Base-by-base conservation (phyloP, 768 basidiomycete species). In the Russula abietina region DNA sequence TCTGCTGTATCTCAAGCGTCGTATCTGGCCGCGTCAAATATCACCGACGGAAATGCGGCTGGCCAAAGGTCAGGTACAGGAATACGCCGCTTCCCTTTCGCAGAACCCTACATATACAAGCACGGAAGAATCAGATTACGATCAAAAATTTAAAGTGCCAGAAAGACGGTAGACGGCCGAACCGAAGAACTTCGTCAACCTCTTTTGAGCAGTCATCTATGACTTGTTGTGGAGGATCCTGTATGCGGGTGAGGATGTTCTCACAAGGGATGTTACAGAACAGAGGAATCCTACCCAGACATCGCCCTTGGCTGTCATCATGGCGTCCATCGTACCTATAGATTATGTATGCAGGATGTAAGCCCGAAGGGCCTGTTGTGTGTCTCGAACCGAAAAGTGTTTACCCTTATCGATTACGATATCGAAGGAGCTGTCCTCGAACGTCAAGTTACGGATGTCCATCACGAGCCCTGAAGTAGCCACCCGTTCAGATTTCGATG, bases 1-100 rank as follows among this genome's bases (percentile, higher is more conserved):
- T 75, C 65, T 86, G 80, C 61, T 80, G 80, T 58, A 91, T 79
- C 68, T 89, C 83, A 5, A 93, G 75, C 7, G 71, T 80, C 24
- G 89, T 86, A 2, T 75, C 79, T 17, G 79, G 76, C 54, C 79
- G 74, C 4, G 75, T 79, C 19, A 94, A 75, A 72, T 84, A 91
- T 22, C 83, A 83, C 60, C 79, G 78, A 45, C 92, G 85, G 71
- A 94, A 93, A 71, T 94, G 92, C 0, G 92, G 92, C 71, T 93
- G 92, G 4, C 91, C 92, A 67, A 93, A 92, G 5, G 91, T 93
- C 61, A 93, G 74, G 71, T 93, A 92, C 51, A 93, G 73, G 73
- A 93, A 90, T 3, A 77, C 65, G 0, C 88, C 87, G 1, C 64
- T 74, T n/a, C 74, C 70, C 64, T 77, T 79, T n/a, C 80, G 80